These are phyloP conservation scores for Rosa multiflora DNA, from an alignment of 306 rosid species.

Conservation along the genomic window DNA sequence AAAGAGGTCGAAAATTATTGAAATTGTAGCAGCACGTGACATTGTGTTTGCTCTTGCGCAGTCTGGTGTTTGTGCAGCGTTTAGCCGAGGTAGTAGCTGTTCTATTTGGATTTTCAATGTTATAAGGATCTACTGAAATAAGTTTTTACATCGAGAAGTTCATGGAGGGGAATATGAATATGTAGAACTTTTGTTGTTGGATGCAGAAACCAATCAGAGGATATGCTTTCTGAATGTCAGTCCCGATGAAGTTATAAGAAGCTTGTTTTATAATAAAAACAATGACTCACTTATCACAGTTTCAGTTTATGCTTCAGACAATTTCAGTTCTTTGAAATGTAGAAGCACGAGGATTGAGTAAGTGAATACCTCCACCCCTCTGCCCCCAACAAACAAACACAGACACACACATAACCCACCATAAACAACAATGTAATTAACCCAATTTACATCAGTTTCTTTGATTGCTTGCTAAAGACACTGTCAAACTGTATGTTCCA, in stretches of 20 bases:
- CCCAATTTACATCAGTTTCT: background rate
- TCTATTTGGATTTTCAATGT: background rate
- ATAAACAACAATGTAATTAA: background rate
- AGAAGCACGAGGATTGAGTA: slow-evolving; percentile 91
- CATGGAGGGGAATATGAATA: slow-evolving; percentile 7
- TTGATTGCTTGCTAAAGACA: slow-evolving; percentile 19
- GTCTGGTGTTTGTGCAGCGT: slow-evolving; percentile 92
- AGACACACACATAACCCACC: background rate
- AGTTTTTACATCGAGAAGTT: slow-evolving; percentile 20
- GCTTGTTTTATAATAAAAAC: slow-evolving; percentile 89
- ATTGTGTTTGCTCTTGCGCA: slow-evolving; percentile 83
- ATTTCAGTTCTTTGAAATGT: slow-evolving; percentile 90
- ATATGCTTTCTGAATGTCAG: slow-evolving; percentile 85
- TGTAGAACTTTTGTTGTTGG: slow-evolving; percentile 26
- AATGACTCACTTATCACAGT: slow-evolving; percentile 90
- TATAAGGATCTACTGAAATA: background rate
- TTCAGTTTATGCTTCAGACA: slow-evolving; percentile 93
- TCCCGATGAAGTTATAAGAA: slow-evolving; percentile 87
- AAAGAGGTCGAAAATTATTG: slow-evolving; percentile 76
- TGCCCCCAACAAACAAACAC: background rate
- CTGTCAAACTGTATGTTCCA: slow-evolving; percentile 35
- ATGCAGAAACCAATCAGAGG: slow-evolving; percentile 82
- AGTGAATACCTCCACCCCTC: slow-evolving; percentile 19
- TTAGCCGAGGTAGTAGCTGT: slow-evolving; percentile 62
- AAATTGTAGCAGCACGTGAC: slow-evolving; percentile 81